Evolutionary conservation across 371 early-diverging fungal genomes (phyloP), one percentile per base, ranked within the genome.

Genomic region (Rhizopus delemar): DNA sequence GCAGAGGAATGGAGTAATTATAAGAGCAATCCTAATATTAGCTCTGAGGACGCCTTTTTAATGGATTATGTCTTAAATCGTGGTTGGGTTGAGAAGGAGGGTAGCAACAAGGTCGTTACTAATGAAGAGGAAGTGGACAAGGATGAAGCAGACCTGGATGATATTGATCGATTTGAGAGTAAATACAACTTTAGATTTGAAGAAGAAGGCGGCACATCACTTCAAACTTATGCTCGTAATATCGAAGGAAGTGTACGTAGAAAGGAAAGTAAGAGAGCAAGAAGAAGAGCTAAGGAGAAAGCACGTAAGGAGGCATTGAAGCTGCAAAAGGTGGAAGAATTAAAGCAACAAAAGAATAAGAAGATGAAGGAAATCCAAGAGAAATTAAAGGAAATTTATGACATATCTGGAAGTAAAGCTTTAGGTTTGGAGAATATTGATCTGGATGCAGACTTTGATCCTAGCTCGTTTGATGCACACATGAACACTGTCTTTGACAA

Each of bases 131-230:
- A 79, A 1, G 83, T 86, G 16, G 85, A 53, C 9, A 81, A 80
- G 38, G 89, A 91, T 45, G 87, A 84, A 66, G 85, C 86, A 51
- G 79, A 82, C 32, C 73, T 89, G 16, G 93, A 92, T 60, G 75
- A 81, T 29, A 88, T 85, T 0, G 96, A 96, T 41, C 81, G 90
- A 45, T 98, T 96, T 66, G 98, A 98, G 75, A 83, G 83, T 52
- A 81, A 86, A 67, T 92, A 93, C 76, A 96, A 96, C 60, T 94
- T 93, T 81, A 85, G 98, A 50, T 96, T 87, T 68, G 95, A 96
- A 76, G 96, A 97, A 73, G 85, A 80, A 41, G 92, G 86, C 34
- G 83, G 78, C 2, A 51, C 75, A 2, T 71, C 82, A 8, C 79
- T 94, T 60, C 76, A 82, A 41, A 82, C 89, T 3, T 88, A 94